These are phyloP conservation scores for Pugionium dolabratum DNA, from an alignment of 345 rosid species.

Conservation along the genomic window DNA sequence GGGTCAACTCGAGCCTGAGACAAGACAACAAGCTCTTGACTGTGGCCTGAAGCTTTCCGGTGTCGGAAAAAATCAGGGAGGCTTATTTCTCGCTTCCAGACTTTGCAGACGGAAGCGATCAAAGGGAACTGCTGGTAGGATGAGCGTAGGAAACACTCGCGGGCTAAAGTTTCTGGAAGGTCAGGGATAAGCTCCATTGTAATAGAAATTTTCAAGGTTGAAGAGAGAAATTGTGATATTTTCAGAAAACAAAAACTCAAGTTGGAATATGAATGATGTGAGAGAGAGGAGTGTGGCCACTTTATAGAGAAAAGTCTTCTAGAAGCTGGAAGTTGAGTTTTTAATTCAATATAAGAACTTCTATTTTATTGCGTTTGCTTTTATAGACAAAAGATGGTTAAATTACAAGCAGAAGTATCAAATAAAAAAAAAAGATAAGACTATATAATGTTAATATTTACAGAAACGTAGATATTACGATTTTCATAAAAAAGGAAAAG, in stretches of 20 bases:
- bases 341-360: not conserved
- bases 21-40: slow-evolving; percentile 56
- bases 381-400: no score
- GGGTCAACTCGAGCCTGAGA: slow-evolving; percentile 56
- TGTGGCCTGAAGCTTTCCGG: slow-evolving; percentile 38
- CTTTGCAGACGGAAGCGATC: slow-evolving; percentile 53
- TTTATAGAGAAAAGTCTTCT: slow-evolving; percentile 34
- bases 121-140: slow-evolving; percentile 45
- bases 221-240: no score
- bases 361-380: no score
- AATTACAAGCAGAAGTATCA: no score
- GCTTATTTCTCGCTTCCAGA: slow-evolving; percentile 60
- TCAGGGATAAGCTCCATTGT: slow-evolving; percentile 64
- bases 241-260: not conserved
- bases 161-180: slow-evolving; percentile 63
- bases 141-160: slow-evolving; percentile 60
- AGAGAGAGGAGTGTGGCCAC: slow-evolving; percentile 36
- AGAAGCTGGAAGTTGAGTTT: slow-evolving; percentile 25
- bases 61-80: slow-evolving; percentile 46
- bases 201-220: not conserved
- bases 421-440: no score
- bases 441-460: no score
- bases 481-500: no score
- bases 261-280: slow-evolving; percentile 8
- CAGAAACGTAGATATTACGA: no score